Evolutionary conservation across 2,329 filamentous ascomycete genomes (phyloP).

Genomic region (Elsinoe necatrix): DNA sequence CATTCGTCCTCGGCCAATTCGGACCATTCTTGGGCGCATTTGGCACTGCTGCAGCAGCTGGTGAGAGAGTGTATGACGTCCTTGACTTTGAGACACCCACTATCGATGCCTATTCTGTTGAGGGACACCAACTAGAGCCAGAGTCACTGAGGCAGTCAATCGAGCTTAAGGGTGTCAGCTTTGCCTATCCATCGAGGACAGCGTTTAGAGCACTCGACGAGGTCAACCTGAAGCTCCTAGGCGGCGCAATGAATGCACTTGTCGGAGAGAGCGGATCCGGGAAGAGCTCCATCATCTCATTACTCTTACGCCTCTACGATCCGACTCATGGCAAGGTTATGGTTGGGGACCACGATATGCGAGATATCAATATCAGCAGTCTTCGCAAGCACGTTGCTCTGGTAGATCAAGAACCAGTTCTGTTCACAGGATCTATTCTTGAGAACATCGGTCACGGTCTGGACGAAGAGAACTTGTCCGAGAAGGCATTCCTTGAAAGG

Average conservation of each 20-base stretch:
- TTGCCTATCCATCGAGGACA: conserved; percentile 38
- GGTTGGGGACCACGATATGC: conserved; percentile 35
- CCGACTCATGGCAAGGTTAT: conserved; percentile 34
- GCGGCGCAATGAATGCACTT: conserved; percentile 37
- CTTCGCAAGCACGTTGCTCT: conserved; percentile 37
- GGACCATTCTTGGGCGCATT: conserved; percentile 54
- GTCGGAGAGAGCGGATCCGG: conserved; percentile 39
- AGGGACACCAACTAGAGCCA: conserved; percentile 19
- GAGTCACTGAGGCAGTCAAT: conserved; percentile 25
- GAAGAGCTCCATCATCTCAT: conserved; percentile 38
- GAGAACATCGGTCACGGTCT: conserved; percentile 39
- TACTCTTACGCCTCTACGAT: conserved; percentile 37
- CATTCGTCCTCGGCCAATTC: conserved; percentile 54
- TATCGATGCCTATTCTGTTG: conserved; percentile 33
- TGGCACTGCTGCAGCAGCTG: conserved; percentile 45
- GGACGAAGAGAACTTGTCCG: conserved; percentile 19
- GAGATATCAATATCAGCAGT: conserved; percentile 28
- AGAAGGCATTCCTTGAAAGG: conserved; percentile 22
- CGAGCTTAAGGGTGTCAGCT: conserved; percentile 32
- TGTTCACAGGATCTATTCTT: conserved; percentile 38
- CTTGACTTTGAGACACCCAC: conserved; percentile 34
- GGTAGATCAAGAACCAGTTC: conserved; percentile 38
- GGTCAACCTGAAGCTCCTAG: conserved; percentile 30
- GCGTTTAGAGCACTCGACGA: conserved; percentile 34
- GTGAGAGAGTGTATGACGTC: conserved; percentile 38